Evolutionary conservation across 441 rosid genomes (phyloP), one percentile per base, ranked within the genome.

Genomic region (Bruguiera hainesii): DNA sequence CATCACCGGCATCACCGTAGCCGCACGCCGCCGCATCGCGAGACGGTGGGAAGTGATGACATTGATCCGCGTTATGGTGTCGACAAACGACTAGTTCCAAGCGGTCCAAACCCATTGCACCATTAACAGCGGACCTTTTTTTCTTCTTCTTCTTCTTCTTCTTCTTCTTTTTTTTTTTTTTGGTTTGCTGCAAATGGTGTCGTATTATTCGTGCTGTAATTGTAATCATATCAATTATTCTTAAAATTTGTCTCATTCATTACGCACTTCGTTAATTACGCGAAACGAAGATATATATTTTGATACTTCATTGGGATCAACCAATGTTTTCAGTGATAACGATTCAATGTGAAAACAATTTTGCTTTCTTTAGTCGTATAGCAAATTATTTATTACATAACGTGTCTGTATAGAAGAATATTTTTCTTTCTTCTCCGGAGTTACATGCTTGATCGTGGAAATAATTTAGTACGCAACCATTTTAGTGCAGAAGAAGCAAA

Each of bases 81-180:
- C 2, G 87, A 86, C 28, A 82, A 89, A 60, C 83, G 94, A 48
- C 84, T 83, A 35, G 89, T 89, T 60, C 97, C 97, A 42, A 78
- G 84, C 39, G 96, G 97, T 74, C 97, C 97, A 59, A 91, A 91
- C 76, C 97, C 97, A 4, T 71, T 89, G 84, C 97, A 91, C 81
- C 94, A 91, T 69, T 87, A 55, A 42, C 48, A 42, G 78, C 86
- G 65, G 75, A 31, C 42, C 37, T 56, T 35, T 52, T 59, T 23
- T 18, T 42, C 28, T 55, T 33, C 1, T 26, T 26, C 2, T 26
- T 26, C 26, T 26, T 26, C 26, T 26, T 26, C 26, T 26, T 26
- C 2, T 26, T 26, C 2, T 26, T 26, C 0, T 31, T 57, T 37
- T 23, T 56, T 7, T 30, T 67, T 71, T 63, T 61, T 52, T n/a